These are phyloP conservation scores for Lactifluus piperatus DNA, from an alignment of 768 basidiomycete species.

Conservation along the genomic window DNA sequence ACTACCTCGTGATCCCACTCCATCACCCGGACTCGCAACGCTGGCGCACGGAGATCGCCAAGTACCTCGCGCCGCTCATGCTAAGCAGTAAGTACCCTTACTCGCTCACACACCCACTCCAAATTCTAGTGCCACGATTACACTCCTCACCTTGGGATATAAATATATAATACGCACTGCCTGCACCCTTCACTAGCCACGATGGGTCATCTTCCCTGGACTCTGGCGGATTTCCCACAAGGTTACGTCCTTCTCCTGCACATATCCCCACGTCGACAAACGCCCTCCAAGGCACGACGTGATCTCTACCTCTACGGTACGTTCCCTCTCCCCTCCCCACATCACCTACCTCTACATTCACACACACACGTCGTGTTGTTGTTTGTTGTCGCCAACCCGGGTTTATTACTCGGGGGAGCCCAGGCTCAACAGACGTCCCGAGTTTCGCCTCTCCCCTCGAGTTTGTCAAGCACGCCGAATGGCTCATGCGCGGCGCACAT, in stretches of 20 bases:
- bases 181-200: not conserved
- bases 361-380: too few relatives aligned
- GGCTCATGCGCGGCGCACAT: slow-evolving; percentile 11
- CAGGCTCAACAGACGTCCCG: slow-evolving; percentile 5
- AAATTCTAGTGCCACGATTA: not conserved
- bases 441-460: slow-evolving; percentile 8
- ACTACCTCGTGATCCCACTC: slow-evolving; percentile 7
- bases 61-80: slow-evolving; percentile 10
- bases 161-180: not conserved
- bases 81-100: slow-evolving; percentile 6
- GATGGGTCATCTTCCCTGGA: slow-evolving; percentile 11
- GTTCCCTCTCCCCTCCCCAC: not conserved
- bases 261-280: not conserved
- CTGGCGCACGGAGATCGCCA: slow-evolving; percentile 13
- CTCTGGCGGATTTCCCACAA: slow-evolving; percentile 7
- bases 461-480: slow-evolving; percentile 13
- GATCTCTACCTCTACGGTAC: slow-evolving; percentile 14
- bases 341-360: too few relatives aligned
- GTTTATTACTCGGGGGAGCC: not conserved
- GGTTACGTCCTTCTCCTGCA: slow-evolving; percentile 11
- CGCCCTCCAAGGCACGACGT: not conserved
- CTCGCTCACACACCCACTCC: not conserved
- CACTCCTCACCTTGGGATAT: not conserved
- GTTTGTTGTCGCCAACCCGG: too few relatives aligned
- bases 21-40: slow-evolving; percentile 3